Evolutionary conservation across 2,329 filamentous ascomycete species (phyloP), one percentile per base, ranked within the genome.

Genomic region (Plectosphaerella plurivora): DNA sequence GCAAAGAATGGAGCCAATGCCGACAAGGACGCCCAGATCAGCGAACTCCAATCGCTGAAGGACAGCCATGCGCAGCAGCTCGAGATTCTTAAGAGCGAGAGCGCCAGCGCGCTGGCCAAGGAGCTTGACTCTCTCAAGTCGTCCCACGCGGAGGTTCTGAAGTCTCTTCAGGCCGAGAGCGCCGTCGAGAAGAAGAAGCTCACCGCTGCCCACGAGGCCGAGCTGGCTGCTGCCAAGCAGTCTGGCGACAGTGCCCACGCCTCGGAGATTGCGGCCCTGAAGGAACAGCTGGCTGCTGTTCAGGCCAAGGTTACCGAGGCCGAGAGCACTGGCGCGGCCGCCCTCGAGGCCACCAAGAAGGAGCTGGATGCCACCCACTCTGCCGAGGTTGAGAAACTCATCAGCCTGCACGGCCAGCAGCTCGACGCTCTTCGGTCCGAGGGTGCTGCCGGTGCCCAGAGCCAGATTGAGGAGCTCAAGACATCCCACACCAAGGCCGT

Each of bases 41-140:
- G 68, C 25, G 78, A 83, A 59, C 65, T 85, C 2, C 75, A 84
- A 39, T 61, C 74, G 9, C 67, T 85, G 24, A 81, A 83, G 62
- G 71, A 73, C 15, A 78, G 65, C 57, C 81, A 84, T 57, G 75
- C 76, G 2, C 70, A 78, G 57, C 71, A 81, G 55, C 65, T 79
- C 2, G 71, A 74, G 51, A 62, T 70, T 3, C 59, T 73, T 36
- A 75, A 76, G 62, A 61, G 59, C 11, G 71, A 79, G 56, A 70
- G 73, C 53, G 67, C 73, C 47, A 64, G 65, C 12, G 53, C 63
- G 12, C 62, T 77, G 24, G 63, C 68, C 15, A 68, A 67, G 53
- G 70, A 78, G 54, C 57, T 79, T 25, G 68, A 70, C 49, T 59
- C 62, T 1, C 68, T 79, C 20, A 69, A 75, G 63, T 63, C 69